A percentile compares a stretch with the other conserved stretches of the same genome.
Evolutionary conservation across 257 asterid genomes (phyloP).

Genomic region (Capsicum rhomboideum): DNA sequence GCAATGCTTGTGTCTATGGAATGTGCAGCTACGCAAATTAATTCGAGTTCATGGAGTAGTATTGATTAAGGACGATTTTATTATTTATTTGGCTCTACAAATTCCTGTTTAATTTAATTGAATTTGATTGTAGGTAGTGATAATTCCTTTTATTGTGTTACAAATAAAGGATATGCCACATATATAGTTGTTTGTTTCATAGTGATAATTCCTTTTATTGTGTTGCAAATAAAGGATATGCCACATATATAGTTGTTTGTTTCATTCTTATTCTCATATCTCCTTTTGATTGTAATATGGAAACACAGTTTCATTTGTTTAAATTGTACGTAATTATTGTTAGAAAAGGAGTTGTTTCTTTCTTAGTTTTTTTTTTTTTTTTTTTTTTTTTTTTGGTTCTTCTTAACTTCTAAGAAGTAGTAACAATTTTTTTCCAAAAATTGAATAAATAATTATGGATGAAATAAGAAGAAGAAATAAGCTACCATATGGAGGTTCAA

Average conservation of each 20-base stretch:
- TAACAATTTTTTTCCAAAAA: too few relatives aligned
- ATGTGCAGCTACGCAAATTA: slow-evolving; percentile 56
- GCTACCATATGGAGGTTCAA: too few relatives aligned
- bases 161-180: neutral
- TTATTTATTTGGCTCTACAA: neutral
- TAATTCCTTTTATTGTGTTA: neutral
- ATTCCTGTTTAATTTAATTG: neutral
- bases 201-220: neutral
- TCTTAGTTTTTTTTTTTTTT: too few relatives aligned
- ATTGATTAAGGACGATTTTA: neutral
- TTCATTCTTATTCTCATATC: neutral
- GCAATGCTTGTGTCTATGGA: slow-evolving; percentile 39
- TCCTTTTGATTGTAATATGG: neutral
- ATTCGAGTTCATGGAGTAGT: neutral
- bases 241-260: neutral
- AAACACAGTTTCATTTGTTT: neutral
- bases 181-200: too few relatives aligned
- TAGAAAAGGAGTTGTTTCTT: neutral
- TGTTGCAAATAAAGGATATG: neutral
- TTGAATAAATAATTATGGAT: too few relatives aligned
- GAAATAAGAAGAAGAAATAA: too few relatives aligned
- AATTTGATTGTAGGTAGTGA: neutral
- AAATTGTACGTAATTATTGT: neutral
- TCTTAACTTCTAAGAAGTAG: neutral
- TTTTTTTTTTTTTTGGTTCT: neutral